phyloP scores from a whole-genome alignment of 495 filamentous ascomycete genomes.

The Hypoxylon rickii region DNA sequence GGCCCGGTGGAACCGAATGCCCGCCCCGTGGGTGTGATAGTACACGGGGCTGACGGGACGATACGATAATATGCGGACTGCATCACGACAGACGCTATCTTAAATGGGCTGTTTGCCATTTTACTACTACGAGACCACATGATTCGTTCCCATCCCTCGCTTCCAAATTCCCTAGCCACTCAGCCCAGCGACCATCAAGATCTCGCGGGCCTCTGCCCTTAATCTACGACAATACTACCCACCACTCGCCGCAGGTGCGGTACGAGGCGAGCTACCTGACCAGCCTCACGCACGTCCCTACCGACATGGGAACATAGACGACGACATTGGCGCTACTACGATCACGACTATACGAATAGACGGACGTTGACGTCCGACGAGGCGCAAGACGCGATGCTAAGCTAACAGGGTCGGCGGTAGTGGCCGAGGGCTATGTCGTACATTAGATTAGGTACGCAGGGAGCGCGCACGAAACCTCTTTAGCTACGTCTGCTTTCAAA shows the following conservation, averaged over 20 bases:
- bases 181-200: conserved; percentile 22
- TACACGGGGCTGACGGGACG: conserved; percentile 29
- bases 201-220: conserved; percentile 19
- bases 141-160: conserved; percentile 1
- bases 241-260: conserved; percentile 14
- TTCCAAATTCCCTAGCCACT: conserved; percentile 18
- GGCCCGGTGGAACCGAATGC: conserved; percentile 13
- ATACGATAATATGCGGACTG: conserved; percentile 26
- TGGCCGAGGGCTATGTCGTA: too few relatives aligned
- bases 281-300: conserved; percentile 26
- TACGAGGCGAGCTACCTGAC: conserved; percentile 16
- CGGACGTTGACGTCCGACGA: too few relatives aligned
- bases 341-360: too few relatives aligned
- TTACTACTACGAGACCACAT: neutral
- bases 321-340: too few relatives aligned
- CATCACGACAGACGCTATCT: neutral
- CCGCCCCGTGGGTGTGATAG: conserved; percentile 8
- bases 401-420: too few relatives aligned
- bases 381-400: too few relatives aligned
- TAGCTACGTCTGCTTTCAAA: too few relatives aligned
- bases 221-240: conserved; percentile 23
- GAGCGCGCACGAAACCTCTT: too few relatives aligned
- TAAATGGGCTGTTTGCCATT: conserved; percentile 22
- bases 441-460: too few relatives aligned
- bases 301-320: too few relatives aligned